A percentile compares a stretch with the other conserved stretches of the same genome.
phyloP scores from a whole-genome alignment of 1,139 yeast species.

The Kodamaea alishanica region DNA sequence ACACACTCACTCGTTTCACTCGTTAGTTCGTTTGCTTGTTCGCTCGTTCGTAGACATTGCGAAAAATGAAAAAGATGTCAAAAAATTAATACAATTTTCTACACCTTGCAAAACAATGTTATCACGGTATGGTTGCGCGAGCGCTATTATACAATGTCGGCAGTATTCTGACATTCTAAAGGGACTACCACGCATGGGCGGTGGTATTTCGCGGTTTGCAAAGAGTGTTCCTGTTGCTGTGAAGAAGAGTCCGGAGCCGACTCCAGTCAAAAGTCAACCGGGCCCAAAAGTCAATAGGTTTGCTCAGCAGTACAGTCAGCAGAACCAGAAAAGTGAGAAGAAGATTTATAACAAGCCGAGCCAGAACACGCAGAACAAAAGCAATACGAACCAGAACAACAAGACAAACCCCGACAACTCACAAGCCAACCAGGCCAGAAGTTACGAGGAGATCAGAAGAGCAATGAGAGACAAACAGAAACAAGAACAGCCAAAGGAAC shows the following conservation, averaged over 20 bases:
- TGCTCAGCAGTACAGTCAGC: conserved; percentile 21
- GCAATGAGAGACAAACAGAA: conserved; percentile 16
- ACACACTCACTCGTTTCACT: too few species aligned
- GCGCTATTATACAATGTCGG: conserved; percentile 2
- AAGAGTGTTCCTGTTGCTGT: conserved; percentile 5
- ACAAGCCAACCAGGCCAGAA: conserved; percentile 11
- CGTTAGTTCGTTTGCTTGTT: too few species aligned
- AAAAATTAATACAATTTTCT: not conserved
- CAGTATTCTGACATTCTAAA: conserved; percentile 22
- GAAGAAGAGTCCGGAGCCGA: not conserved
- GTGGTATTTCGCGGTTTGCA: conserved; percentile 22
- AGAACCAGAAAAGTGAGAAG: not conserved
- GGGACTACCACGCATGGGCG: conserved; percentile 25
- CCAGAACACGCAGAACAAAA: not conserved
- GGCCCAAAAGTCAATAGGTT: conserved; percentile 22
- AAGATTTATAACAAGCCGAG: not conserved
- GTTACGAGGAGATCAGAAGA: conserved; percentile 16
- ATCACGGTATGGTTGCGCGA: conserved; percentile 1
- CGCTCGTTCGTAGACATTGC: too few species aligned
- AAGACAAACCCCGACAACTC: not conserved
- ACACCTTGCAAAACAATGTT: not conserved
- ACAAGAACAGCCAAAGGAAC: conserved; percentile 2
- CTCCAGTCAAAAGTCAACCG: not conserved
- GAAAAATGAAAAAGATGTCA: not conserved
- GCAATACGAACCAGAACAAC: not conserved